phyloP scores from a whole-genome alignment of 139 green algal genomes.

The Yamagishiella unicocca region DNA sequence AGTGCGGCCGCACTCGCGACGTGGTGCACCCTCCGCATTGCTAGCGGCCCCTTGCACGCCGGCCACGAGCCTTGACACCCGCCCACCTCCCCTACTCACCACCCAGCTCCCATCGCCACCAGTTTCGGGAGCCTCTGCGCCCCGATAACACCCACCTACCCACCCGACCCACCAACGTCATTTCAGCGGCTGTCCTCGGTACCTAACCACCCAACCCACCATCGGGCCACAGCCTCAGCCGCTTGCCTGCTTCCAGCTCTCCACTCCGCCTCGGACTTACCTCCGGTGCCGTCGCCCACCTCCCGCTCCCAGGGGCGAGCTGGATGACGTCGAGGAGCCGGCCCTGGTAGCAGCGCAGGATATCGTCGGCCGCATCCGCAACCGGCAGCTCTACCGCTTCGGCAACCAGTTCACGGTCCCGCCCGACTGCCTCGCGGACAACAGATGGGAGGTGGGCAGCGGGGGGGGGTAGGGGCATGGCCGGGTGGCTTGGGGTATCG shows the following conservation, averaged over 20 bases:
- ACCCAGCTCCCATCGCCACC: too few relatives aligned
- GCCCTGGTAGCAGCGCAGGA: conserved; percentile 8
- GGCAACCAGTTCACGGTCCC: conserved; percentile 48
- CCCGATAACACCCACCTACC: too few relatives aligned
- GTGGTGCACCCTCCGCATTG: too few relatives aligned
- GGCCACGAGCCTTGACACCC: too few relatives aligned
- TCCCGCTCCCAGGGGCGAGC: background rate
- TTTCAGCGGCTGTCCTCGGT: too few relatives aligned
- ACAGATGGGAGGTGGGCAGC: conserved; percentile 25
- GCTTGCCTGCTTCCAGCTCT: background rate
- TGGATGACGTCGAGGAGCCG: conserved; percentile 28
- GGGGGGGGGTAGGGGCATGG: background rate
- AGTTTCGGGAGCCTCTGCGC: too few relatives aligned
- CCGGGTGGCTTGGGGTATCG: background rate
- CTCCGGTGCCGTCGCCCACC: too few relatives aligned
- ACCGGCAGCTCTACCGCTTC: conserved; percentile 41
- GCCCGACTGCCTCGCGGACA: conserved; percentile 26
- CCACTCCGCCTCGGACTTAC: too few relatives aligned
- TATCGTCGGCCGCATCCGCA: conserved; percentile 3
- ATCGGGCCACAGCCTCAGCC: background rate
- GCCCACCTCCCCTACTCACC: too few relatives aligned
- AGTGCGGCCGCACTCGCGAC: too few relatives aligned
- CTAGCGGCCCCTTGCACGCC: too few relatives aligned
- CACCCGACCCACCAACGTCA: too few relatives aligned
- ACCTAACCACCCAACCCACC: background rate